A percentile compares a stretch with the other conserved stretches of the same genome.
phyloP scores from a whole-genome alignment of 2,329 filamentous ascomycete genomes.

The Simplicillium sp. region DNA sequence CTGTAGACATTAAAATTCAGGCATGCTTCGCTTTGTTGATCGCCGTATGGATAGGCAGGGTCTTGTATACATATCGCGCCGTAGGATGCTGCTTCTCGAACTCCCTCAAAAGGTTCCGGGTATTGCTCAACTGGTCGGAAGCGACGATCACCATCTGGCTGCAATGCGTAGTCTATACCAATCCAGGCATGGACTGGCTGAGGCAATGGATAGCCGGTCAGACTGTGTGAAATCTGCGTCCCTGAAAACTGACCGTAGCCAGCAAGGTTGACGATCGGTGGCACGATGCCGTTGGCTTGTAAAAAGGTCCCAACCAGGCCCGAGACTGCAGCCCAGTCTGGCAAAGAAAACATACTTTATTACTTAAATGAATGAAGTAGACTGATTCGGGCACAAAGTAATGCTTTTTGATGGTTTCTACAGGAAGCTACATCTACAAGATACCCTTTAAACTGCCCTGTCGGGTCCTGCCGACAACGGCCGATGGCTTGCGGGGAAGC shows the following conservation, averaged over 20 bases:
- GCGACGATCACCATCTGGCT: slow-evolving; percentile 28
- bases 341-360: too few species aligned
- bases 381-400: too few species aligned
- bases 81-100: slow-evolving; percentile 24
- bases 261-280: background rate
- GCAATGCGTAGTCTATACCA: slow-evolving; percentile 33
- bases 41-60: slow-evolving; percentile 7
- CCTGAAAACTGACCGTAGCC: background rate
- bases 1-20: slow-evolving; percentile 31
- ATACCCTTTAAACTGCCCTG: too few species aligned
- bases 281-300: too few species aligned
- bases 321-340: too few species aligned
- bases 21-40: slow-evolving; percentile 22
- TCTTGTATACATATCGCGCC: slow-evolving; percentile 34
- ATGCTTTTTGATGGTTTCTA: too few species aligned
- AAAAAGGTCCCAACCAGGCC: too few species aligned
- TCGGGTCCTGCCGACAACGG: too few species aligned
- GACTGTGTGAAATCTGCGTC: slow-evolving; percentile 11
- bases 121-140: slow-evolving; percentile 27
- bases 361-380: too few species aligned
- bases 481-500: too few species aligned
- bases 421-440: too few species aligned
- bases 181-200: slow-evolving; percentile 34
- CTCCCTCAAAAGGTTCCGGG: slow-evolving; percentile 28
- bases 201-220: slow-evolving; percentile 20